phyloP scores from a whole-genome alignment of 1,284 basidiomycete species.

The Malassezia japonica region DNA sequence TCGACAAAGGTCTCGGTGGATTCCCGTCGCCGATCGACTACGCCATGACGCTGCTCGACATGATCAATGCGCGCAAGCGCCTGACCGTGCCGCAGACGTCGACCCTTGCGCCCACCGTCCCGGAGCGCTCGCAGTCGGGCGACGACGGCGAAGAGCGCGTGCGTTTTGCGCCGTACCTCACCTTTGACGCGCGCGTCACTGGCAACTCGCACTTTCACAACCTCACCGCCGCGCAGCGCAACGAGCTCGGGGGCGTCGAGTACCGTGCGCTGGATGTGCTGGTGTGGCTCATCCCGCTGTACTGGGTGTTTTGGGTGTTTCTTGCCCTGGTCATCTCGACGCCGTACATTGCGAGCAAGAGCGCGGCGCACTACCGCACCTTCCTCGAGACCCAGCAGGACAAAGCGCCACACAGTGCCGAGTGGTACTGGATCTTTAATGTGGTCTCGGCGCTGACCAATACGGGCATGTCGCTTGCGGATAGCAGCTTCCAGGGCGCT shows the following conservation, averaged over 20 bases:
- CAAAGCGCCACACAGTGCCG: constrained; percentile 45
- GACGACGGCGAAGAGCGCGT: constrained; percentile 9
- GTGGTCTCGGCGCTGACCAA: constrained; percentile 80
- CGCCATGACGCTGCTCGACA: constrained; percentile 18
- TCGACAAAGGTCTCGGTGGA: constrained; percentile 3
- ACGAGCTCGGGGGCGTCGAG: constrained; percentile 88
- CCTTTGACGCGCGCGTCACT: constrained; percentile 57
- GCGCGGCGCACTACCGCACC: constrained; percentile 30
- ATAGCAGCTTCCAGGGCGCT: constrained; percentile 63
- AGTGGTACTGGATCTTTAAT: constrained; percentile 75
- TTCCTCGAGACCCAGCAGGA: constrained; percentile 32
- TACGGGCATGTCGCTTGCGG: constrained; percentile 76
- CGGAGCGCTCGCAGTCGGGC: constrained; percentile 2
- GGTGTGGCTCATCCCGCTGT: constrained; percentile 50
- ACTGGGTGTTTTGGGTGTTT: constrained; percentile 22
- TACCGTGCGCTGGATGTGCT: constrained; percentile 75
- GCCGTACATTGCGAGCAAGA: constrained; percentile 35
- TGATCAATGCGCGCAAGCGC: constrained; percentile 50
- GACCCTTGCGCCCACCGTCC: constrained; percentile 53
- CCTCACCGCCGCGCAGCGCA: constrained; percentile 70
- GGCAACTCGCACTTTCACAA: constrained; percentile 76
- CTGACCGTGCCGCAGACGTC: constrained; percentile 62
- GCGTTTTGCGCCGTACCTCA: constrained; percentile 64
- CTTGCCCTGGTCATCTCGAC: constrained; percentile 31
- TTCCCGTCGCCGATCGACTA: constrained; percentile 8